A percentile compares a stretch with the other conserved stretches of the same genome.
phyloP scores from a whole-genome alignment of 257 asterid species.

The Rauvolfia tetraphylla region DNA sequence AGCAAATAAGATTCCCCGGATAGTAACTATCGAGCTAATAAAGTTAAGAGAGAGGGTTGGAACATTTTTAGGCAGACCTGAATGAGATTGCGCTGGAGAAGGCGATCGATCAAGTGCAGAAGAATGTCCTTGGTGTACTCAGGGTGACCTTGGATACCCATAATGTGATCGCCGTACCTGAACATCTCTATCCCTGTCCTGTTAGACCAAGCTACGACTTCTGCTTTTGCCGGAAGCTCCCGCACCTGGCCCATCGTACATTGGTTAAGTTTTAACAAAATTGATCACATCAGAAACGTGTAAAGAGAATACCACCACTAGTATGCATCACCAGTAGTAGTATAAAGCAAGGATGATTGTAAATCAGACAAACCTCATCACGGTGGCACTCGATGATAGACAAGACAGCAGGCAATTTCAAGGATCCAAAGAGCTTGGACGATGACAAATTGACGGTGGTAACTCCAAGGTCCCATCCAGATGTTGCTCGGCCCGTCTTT shows the following conservation, averaged over 20 bases:
- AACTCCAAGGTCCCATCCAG: constrained; percentile 90
- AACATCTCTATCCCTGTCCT: constrained; percentile 85
- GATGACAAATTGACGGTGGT: constrained; percentile 47
- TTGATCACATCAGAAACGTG: not conserved
- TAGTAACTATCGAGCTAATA: not conserved
- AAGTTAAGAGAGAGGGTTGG: not conserved
- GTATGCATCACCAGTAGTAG: too few relatives aligned
- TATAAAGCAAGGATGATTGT: not conserved
- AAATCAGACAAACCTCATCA: constrained; percentile 60
- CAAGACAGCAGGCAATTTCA: constrained; percentile 56
- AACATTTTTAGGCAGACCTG: constrained; percentile 26
- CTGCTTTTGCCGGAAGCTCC: constrained; percentile 76
- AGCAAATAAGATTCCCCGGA: not conserved
- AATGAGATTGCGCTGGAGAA: constrained; percentile 43
- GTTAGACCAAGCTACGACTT: constrained; percentile 71
- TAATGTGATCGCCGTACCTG: constrained; percentile 60
- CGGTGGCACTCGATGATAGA: constrained; percentile 75
- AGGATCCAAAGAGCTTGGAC: constrained; percentile 45
- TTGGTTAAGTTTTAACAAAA: not conserved
- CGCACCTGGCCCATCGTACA: constrained; percentile 33
- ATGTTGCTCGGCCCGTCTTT: constrained; percentile 55
- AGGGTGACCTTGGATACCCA: constrained; percentile 97
- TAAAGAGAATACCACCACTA: too few relatives aligned
- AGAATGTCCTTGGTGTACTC: constrained; percentile 85
- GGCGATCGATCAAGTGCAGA: constrained; percentile 65